These are phyloP conservation scores for Ensete ventricosum DNA, from an alignment of 176 grass and related monocot genomes.

Conservation along the genomic window DNA sequence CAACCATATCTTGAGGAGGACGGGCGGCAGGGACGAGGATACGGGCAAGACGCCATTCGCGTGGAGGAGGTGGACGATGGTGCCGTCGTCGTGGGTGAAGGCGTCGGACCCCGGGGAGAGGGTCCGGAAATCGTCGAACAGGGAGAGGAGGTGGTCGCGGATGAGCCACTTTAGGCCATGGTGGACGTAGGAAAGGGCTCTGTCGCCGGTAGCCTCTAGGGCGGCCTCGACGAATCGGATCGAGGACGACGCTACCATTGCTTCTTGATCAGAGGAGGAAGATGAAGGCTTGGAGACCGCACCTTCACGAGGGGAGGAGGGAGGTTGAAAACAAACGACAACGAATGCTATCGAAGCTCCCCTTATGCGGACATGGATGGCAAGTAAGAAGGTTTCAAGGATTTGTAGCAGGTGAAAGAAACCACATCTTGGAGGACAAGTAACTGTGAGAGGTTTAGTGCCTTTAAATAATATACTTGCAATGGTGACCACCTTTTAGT, in stretches of 20 bases:
- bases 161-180: conserved; percentile 25
- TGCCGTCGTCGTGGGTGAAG: conserved; percentile 25
- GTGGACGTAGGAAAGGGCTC: conserved; percentile 24
- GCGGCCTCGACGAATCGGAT: conserved; percentile 28
- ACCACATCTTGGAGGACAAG: too few species aligned
- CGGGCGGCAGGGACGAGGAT: not conserved
- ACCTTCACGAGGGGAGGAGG: too few species aligned
- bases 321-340: too few species aligned
- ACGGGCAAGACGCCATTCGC: conserved; percentile 24
- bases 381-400: too few species aligned
- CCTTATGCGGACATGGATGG: too few species aligned
- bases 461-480: too few species aligned
- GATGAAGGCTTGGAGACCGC: not conserved
- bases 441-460: too few species aligned
- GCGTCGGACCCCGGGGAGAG: conserved; percentile 30
- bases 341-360: too few species aligned
- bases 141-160: conserved; percentile 24
- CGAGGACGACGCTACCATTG: not conserved
- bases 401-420: too few species aligned
- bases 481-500: too few species aligned
- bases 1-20: conserved; percentile 31
- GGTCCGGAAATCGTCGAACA: conserved; percentile 26
- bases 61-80: conserved; percentile 27
- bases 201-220: not conserved
- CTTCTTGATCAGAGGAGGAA: not conserved